Evolutionary conservation across 352 stramenopile species (phyloP), one percentile per base, ranked within the genome.

Genomic region (Pythium brassicae): DNA sequence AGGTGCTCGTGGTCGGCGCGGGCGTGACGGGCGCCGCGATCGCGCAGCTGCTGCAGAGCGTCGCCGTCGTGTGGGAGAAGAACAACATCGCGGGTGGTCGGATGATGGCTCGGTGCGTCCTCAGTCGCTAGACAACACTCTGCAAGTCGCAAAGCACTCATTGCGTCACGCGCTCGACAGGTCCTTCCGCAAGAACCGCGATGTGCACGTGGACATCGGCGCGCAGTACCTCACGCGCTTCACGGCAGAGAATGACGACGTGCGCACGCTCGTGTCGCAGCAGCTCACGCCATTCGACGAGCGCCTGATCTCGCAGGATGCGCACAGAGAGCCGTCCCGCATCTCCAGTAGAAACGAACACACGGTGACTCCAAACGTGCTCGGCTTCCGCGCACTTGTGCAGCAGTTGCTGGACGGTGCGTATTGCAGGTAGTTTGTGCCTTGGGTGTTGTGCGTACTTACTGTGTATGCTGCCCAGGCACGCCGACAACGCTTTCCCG

Each of bases 171-270:
- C 22, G 10, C 23, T 3, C n/a, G 26, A 27, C 20, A 71, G 76
- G 14, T 83, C 78, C 27, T 89, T 91, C 52, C 66, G 53, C 22
- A 83, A 79, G 53, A 77, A 87, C 32, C 75, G 76, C 19, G 39
- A 22, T 0, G 71, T 83, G 23, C 68, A 88, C 27, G 81, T 86
- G 35, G 78, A 89, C 53, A 70, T 91, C 42, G 81, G 81, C 15
- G 78, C 75, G 42, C 81, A 91, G 60, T 91, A 89, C 46, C 68
- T 83, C 57, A 91, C 76, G 10, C 69, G 68, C 17, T 71, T 78
- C 20, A 78, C 67, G 4, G 51, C 63, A 22, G 51, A 54, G 23
- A 89, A 84, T 49, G 75, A 86, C 45, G 73, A 87, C 35, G 43
- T 86, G 47, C 72, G 78, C 12, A 55, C 70, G n/a, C 50, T 80